phyloP scores from a whole-genome alignment of 1,284 basidiomycete species.

The Naganishia liquefaciens region DNA sequence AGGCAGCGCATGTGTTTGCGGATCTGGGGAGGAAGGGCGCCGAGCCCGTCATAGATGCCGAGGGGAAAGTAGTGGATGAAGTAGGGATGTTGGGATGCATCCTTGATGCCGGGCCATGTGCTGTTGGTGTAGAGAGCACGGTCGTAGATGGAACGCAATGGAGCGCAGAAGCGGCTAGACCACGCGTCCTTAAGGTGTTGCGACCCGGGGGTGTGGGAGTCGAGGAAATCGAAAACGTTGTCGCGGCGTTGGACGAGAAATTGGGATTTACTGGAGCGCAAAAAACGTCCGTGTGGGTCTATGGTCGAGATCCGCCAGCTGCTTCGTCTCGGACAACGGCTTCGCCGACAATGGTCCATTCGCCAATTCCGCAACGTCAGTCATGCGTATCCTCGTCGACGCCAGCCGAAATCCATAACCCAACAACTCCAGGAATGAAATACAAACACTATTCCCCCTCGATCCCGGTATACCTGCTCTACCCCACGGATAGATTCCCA shows the following conservation, averaged over 20 bases:
- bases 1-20: slow-evolving; percentile 78
- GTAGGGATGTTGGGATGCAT: slow-evolving; percentile 64
- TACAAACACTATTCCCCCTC: slow-evolving; percentile 95
- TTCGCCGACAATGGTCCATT: slow-evolving; percentile 64
- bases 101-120: slow-evolving; percentile 88
- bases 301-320: slow-evolving; percentile 58
- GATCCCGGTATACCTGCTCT: slow-evolving; percentile 75
- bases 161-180: slow-evolving; percentile 57
- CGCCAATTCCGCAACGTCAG: slow-evolving; percentile 1
- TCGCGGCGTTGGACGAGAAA: slow-evolving; percentile 55
- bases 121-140: slow-evolving; percentile 91
- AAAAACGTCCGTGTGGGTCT: slow-evolving; percentile 41
- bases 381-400: not conserved
- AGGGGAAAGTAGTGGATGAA: slow-evolving; percentile 50
- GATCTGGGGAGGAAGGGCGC: slow-evolving; percentile 66
- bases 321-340: slow-evolving; percentile 67
- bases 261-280: slow-evolving; percentile 36
- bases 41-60: not conserved
- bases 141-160: slow-evolving; percentile 78
- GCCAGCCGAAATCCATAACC: slow-evolving; percentile 47
- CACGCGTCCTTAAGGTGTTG: slow-evolving; percentile 74
- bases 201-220: slow-evolving; percentile 91
- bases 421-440: slow-evolving; percentile 99
- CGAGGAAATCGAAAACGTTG: slow-evolving; percentile 72
- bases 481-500: slow-evolving; percentile 56